Conservation (phyloP, 176 grass and related monocot species). For the Rhynchospora tenuis region DNA sequence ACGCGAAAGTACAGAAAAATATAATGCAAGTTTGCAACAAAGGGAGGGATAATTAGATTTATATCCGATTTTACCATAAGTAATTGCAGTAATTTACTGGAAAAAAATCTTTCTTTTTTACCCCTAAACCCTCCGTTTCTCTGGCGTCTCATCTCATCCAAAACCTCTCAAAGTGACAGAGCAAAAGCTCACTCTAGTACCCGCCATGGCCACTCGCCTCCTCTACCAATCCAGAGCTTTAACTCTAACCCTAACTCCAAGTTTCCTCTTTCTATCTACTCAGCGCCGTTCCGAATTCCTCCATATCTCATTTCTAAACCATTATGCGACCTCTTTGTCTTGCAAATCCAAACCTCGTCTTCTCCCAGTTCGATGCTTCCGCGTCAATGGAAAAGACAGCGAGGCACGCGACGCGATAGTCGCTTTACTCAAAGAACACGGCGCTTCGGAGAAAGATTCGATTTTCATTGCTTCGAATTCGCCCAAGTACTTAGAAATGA, state of each 20-base stretch:
- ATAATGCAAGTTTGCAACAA: too few relatives aligned
- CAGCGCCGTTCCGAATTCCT: conserved; percentile 21
- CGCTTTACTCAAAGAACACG: conserved; percentile 46
- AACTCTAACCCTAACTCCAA: background rate
- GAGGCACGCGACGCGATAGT: conserved; percentile 42
- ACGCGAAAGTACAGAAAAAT: too few relatives aligned
- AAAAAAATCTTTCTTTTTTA: background rate
- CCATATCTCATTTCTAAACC: background rate
- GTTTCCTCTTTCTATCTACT: background rate
- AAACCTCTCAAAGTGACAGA: background rate
- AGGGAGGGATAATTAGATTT: too few relatives aligned
- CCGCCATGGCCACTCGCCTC: background rate
- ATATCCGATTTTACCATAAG: too few relatives aligned
- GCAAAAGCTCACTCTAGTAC: background rate
- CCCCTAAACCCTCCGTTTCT: background rate
- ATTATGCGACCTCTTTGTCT: background rate
- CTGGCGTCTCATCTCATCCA: background rate
- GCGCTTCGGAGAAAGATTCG: conserved; percentile 40
- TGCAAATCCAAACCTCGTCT: background rate
- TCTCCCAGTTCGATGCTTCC: background rate
- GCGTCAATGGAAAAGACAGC: background rate
- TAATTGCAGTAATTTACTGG: background rate
- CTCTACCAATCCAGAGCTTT: background rate
- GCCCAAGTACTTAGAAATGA: conserved; percentile 57
- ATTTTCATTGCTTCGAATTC: conserved; percentile 39